Percentiles rank a stretch among this genome's conserved stretches.
Conservation (phyloP, 179 eudicot genomes). For the Actinidia polygama region DNA sequence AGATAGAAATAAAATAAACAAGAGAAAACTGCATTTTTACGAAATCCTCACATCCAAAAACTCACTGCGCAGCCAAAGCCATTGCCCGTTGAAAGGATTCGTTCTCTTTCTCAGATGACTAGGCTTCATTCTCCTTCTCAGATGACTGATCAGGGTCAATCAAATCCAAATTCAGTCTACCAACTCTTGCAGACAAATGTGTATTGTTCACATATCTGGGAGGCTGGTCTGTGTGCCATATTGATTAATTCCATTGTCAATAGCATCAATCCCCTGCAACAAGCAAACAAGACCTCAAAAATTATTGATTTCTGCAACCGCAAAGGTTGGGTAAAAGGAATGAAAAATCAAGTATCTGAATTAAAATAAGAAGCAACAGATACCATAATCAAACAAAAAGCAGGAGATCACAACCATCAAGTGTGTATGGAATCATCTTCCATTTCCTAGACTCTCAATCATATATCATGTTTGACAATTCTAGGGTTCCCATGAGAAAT, state of each 20-base stretch:
- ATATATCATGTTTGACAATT: too few species aligned
- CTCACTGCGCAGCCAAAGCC: constrained; percentile 75
- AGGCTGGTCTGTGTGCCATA: constrained; percentile 72
- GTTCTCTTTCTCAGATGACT: constrained; percentile 85
- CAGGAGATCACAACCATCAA: too few species aligned
- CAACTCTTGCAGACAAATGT: constrained; percentile 86
- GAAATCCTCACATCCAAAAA: constrained; percentile 73
- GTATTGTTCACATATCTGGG: constrained; percentile 85
- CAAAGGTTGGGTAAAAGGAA: not conserved
- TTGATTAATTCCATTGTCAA: constrained; percentile 90
- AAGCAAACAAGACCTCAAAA: constrained; percentile 5
- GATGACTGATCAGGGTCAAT: constrained; percentile 88
- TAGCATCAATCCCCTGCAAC: constrained; percentile 89
- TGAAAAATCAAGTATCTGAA: not conserved
- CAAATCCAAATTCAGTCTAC: constrained; percentile 86
- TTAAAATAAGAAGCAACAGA: not conserved
- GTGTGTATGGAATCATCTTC: too few species aligned
- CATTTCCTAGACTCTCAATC: too few species aligned
- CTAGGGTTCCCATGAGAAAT: too few species aligned
- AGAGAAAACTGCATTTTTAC: not conserved
- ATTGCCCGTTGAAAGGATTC: constrained; percentile 82
- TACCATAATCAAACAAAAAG: not conserved
- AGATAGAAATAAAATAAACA: not conserved
- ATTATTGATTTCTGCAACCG: not conserved
- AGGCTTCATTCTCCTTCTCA: constrained; percentile 87